Evolutionary conservation across 345 rosid species (phyloP).

Genomic region (Acer saccharum): DNA sequence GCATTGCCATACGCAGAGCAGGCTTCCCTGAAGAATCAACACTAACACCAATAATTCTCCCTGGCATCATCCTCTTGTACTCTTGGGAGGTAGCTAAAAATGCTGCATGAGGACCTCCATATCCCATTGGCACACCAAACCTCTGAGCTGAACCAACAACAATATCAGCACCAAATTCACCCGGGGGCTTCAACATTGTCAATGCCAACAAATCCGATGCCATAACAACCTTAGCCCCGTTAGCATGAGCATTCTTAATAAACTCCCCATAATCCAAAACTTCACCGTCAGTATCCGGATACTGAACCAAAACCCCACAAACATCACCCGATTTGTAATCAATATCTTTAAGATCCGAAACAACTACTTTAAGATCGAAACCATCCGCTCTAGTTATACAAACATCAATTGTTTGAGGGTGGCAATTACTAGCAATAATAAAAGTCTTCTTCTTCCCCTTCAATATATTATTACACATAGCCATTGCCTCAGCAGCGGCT

Average conservation of each 20-base stretch:
- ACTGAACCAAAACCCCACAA: conserved; percentile 97
- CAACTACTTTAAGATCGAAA: conserved; percentile 73
- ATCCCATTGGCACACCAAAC: conserved; percentile 98
- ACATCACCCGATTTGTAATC: conserved; percentile 82
- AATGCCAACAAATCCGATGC: conserved; percentile 90
- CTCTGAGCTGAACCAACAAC: conserved; percentile 97
- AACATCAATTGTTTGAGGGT: conserved; percentile 92
- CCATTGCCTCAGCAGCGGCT: conserved; percentile 99
- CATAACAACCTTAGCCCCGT: conserved; percentile 97
- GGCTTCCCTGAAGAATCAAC: conserved; percentile 91
- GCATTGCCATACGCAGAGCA: conserved; percentile 99
- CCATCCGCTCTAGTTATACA: conserved; percentile 94
- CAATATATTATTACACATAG: conserved; percentile 89
- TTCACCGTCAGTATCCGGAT: conserved; percentile 96
- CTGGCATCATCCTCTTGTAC: conserved; percentile 99
- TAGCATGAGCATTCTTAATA: conserved; percentile 84
- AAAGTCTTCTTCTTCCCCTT: conserved; percentile 96
- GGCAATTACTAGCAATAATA: conserved; percentile 80
- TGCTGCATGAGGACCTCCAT: conserved; percentile 98
- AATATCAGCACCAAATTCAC: conserved; percentile 92
- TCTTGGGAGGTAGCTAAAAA: conserved; percentile 97
- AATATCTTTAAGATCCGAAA: conserved; percentile 73
- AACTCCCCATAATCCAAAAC: conserved; percentile 86
- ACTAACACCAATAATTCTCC: conserved; percentile 93
- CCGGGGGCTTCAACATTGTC: conserved; percentile 94